phyloP scores from a whole-genome alignment of 2,329 filamentous ascomycete species.

The Fusarium phyllophilum region DNA sequence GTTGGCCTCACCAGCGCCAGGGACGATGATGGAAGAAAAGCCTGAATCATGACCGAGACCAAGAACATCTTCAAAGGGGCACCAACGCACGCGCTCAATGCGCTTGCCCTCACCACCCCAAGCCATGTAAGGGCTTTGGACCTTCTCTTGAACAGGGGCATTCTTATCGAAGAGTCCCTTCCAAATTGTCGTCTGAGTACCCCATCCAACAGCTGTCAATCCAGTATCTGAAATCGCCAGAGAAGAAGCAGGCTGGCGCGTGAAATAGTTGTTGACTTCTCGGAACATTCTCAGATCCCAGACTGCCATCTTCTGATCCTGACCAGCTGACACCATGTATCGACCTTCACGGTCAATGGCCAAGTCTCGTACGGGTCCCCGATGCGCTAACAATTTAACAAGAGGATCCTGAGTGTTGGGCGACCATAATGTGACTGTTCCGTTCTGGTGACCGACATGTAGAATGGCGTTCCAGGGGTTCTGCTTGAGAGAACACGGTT shows the following conservation, averaged over 20 bases:
- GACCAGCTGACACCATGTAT: constrained; percentile 95
- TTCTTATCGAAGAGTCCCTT: constrained; percentile 86
- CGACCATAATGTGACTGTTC: constrained; percentile 94
- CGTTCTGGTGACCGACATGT: constrained; percentile 94
- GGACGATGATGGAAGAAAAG: constrained; percentile 89
- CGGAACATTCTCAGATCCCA: constrained; percentile 97
- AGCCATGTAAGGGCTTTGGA: constrained; percentile 89
- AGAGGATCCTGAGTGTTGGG: constrained; percentile 88
- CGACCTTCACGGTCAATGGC: constrained; percentile 89
- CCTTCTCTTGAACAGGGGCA: constrained; percentile 75
- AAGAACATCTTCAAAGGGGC: constrained; percentile 92
- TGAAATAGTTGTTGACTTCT: constrained; percentile 89
- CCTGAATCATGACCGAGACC: constrained; percentile 86
- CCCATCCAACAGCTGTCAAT: constrained; percentile 89
- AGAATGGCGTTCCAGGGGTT: constrained; percentile 94
- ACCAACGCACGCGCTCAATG: constrained; percentile 88
- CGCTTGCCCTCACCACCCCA: constrained; percentile 88
- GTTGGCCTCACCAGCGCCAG: constrained; percentile 96
- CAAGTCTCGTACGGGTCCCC: constrained; percentile 85
- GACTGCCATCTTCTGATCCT: constrained; percentile 90
- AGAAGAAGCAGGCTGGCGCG: constrained; percentile 82
- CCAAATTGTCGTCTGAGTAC: constrained; percentile 90
- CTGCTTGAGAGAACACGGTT: constrained; percentile 83
- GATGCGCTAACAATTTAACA: constrained; percentile 90
- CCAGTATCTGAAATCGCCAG: constrained; percentile 90